Percentiles rank a stretch among this genome's conserved stretches.
phyloP scores from a whole-genome alignment of 441 rosid species.

The Dalechampia spathulata region DNA sequence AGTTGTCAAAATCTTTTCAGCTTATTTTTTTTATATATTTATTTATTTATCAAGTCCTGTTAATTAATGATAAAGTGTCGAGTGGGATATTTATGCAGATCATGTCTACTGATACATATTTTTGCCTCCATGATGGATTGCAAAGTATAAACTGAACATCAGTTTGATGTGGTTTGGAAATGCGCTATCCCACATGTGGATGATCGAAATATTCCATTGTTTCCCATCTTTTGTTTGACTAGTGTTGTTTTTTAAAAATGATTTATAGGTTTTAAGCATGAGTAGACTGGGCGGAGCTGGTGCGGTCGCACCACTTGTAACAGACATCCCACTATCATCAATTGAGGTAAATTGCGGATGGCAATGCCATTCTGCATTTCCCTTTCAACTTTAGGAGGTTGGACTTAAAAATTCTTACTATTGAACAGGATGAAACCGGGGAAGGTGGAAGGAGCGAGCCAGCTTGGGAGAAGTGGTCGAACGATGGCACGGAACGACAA shows the following conservation, averaged over 20 bases:
- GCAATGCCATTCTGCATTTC: not conserved
- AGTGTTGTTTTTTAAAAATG: constrained; percentile 17
- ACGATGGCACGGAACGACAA: constrained; percentile 83
- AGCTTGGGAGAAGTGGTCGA: constrained; percentile 98
- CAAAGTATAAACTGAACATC: not conserved
- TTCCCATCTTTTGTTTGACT: constrained; percentile 1
- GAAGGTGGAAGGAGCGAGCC: constrained; percentile 76
- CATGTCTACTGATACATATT: not conserved
- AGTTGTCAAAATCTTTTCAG: too few species aligned
- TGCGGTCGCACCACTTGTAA: constrained; percentile 97
- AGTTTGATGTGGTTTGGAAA: too few species aligned
- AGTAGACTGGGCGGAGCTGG: constrained; percentile 97
- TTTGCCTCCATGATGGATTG: constrained; percentile 5
- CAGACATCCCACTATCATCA: constrained; percentile 83
- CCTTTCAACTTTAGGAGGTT: constrained; percentile 4
- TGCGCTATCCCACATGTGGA: not conserved
- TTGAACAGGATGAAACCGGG: constrained; percentile 64
- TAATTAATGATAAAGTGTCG: not conserved
- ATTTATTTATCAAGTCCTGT: not conserved
- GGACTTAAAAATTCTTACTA: not conserved
- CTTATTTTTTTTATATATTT: too few species aligned
- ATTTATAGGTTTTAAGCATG: constrained; percentile 89
- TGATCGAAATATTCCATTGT: not conserved
- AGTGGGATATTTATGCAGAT: not conserved
- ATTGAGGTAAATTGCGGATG: constrained; percentile 52